These are phyloP conservation scores for Canavalia gladiata DNA, from an alignment of 306 rosid genomes.

Conservation along the genomic window DNA sequence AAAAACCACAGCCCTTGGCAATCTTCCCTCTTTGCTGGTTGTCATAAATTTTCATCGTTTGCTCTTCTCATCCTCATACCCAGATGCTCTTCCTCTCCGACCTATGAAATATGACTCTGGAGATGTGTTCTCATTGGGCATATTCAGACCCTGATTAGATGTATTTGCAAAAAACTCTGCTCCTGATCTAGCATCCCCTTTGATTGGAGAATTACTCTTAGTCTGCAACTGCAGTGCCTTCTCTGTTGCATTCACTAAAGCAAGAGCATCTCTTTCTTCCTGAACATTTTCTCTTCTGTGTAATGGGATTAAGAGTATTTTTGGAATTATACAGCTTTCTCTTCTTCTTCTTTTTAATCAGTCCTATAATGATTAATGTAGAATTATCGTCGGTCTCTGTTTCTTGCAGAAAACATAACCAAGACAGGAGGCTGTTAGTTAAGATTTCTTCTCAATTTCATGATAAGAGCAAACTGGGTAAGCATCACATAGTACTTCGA, in stretches of 20 bases:
- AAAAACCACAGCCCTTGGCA: too few relatives aligned
- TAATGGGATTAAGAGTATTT: too few relatives aligned
- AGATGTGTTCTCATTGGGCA: conserved; percentile 53
- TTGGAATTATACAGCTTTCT: too few relatives aligned
- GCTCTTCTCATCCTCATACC: conserved; percentile 65
- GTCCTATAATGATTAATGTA: too few relatives aligned
- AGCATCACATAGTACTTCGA: background rate
- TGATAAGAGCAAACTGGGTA: conserved; percentile 40
- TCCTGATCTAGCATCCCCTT: conserved; percentile 73
- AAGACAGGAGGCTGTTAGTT: conserved; percentile 25
- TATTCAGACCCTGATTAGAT: conserved; percentile 81
- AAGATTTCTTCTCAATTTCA: conserved; percentile 22
- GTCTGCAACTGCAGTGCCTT: conserved; percentile 79
- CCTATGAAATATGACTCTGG: conserved; percentile 74
- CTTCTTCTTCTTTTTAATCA: too few relatives aligned
- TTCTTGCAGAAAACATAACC: conserved; percentile 44
- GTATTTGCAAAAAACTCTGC: conserved; percentile 77
- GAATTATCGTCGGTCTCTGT: too few relatives aligned
- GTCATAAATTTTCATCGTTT: conserved; percentile 33
- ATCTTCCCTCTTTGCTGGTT: background rate
- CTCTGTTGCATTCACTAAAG: conserved; percentile 72
- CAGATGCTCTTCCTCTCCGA: conserved; percentile 78
- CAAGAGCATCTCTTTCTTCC: conserved; percentile 62
- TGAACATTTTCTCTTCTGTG: conserved; percentile 55
- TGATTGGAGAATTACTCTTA: conserved; percentile 56